Evolutionary conservation across 306 rosid genomes (phyloP).

Genomic region (Bauhinia variegata): DNA sequence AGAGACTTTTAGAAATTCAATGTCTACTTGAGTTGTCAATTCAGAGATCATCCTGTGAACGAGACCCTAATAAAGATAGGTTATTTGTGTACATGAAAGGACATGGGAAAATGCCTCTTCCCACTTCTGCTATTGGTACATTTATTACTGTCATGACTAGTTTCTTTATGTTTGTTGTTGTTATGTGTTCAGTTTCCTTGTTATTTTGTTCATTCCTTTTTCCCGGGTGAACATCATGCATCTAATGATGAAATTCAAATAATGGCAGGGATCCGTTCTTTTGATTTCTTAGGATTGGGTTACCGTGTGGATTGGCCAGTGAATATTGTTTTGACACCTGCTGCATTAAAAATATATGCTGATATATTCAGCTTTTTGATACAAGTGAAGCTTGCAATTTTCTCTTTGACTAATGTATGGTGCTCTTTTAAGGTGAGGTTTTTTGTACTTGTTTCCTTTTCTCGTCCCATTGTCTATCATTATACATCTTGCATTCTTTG

Average conservation of each 20-base stretch:
- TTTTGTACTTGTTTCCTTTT: constrained; percentile 18
- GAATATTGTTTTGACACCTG: constrained; percentile 79
- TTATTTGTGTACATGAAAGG: constrained; percentile 86
- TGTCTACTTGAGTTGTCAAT: constrained; percentile 81
- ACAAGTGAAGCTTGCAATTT: constrained; percentile 88
- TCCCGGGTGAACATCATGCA: not conserved
- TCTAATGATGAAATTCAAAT: constrained; percentile 39
- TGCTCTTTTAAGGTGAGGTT: constrained; percentile 79
- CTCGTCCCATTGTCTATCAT: constrained; percentile 5
- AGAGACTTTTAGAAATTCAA: constrained; percentile 87
- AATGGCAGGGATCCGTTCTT: constrained; percentile 83
- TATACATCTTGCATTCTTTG: constrained; percentile 1
- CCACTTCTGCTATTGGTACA: constrained; percentile 71
- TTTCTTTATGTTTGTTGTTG: not conserved
- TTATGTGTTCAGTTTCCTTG: constrained; percentile 30
- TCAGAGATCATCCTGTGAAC: constrained; percentile 93
- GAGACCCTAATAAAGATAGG: constrained; percentile 71
- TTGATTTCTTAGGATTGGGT: constrained; percentile 93
- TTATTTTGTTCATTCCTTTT: constrained; percentile 14
- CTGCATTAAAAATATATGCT: constrained; percentile 75
- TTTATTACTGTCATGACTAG: not conserved
- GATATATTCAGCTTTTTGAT: constrained; percentile 92
- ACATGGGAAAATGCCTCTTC: constrained; percentile 63
- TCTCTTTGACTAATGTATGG: constrained; percentile 85
- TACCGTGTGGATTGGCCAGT: constrained; percentile 93